phyloP scores from a whole-genome alignment of 352 stramenopile species.

The Phytophthora ramorum region DNA sequence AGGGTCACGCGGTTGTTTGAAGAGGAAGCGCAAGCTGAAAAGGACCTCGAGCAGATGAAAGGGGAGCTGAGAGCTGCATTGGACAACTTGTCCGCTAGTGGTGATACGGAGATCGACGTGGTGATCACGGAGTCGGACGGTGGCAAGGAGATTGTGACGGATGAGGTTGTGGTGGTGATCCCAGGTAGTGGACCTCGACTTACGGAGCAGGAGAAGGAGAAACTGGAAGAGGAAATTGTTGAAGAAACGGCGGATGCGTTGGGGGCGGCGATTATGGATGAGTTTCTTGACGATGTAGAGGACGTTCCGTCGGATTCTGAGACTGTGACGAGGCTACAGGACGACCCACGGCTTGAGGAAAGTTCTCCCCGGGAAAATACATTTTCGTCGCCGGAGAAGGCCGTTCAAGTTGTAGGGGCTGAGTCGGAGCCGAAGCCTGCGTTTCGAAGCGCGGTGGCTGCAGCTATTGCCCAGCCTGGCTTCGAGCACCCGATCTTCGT shows the following conservation, averaged over 20 bases:
- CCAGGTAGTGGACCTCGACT: slow-evolving; percentile 17
- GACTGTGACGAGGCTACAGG: background rate
- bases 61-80: slow-evolving; percentile 9
- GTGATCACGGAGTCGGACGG: slow-evolving; percentile 17
- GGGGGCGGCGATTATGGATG: slow-evolving; percentile 15
- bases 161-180: slow-evolving; percentile 19
- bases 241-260: slow-evolving; percentile 17
- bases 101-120: slow-evolving; percentile 21
- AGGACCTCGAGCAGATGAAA: slow-evolving; percentile 24
- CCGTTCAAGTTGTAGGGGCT: background rate
- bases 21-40: slow-evolving; percentile 22
- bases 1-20: slow-evolving; percentile 23
- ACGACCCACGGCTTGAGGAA: slow-evolving; percentile 10
- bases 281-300: slow-evolving; percentile 17
- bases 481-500: slow-evolving; percentile 23
- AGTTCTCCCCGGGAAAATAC: slow-evolving; percentile 8
- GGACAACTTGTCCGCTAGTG: slow-evolving; percentile 7
- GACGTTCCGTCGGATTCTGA: background rate
- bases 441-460: slow-evolving; percentile 19
- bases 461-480: slow-evolving; percentile 12
- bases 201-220: slow-evolving; percentile 9
- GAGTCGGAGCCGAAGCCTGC: slow-evolving; percentile 6
- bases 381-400: background rate
- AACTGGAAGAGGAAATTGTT: slow-evolving; percentile 19
- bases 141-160: slow-evolving; percentile 5